Evolutionary conservation across 768 basidiomycete genomes (phyloP), one percentile per base, ranked within the genome.

Genomic region (Gymnopilus junonius): DNA sequence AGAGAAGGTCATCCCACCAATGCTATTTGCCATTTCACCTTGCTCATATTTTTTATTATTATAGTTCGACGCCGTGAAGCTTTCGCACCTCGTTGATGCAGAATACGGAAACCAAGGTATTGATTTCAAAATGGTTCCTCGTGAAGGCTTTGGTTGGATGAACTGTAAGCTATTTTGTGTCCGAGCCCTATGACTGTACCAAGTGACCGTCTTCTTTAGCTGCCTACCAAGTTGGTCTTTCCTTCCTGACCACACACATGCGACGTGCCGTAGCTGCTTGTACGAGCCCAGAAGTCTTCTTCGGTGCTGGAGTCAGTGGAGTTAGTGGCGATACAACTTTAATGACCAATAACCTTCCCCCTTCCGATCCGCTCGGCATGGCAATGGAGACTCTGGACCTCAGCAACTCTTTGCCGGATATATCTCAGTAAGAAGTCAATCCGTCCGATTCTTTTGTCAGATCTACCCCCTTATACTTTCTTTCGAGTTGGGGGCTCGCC

Each of bases 101-200:
- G 97, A 98, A 79, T 98, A 98, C 69, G 92, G 95, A 8, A 95
- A 95, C 74, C 94, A 95, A 73, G 97, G 97, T 53, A 84, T 97
- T 68, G 97, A 99, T 80, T 99, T 99, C 81, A 94, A 96, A 80
- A 89, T 96, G 85, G 92, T 98, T 45, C 96, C 96, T 54, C 86
- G 95, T 14, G 97, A 99, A 77, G 97, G 97, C 58, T 99, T 99
- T 73, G 97, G 97, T 8, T 98, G 95, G 97, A 97, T 95, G 92
- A 97, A 97, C 65, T 84, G 94, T 94, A 70, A 63, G 89, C 79
- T 23, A 17, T 29, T 17, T 48, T 15, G 45, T 32, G 25, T 29
- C 7, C 12, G 10, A n/a, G 10, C 58, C 23, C n/a, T 32, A 15
- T 42, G n/a, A 51, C n/a, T 29, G 11, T 31, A 34, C 15, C 20